Evolutionary conservation across 2,329 filamentous ascomycete species (phyloP), one percentile per base, ranked within the genome.

Genomic region (Apiospora hydei): DNA sequence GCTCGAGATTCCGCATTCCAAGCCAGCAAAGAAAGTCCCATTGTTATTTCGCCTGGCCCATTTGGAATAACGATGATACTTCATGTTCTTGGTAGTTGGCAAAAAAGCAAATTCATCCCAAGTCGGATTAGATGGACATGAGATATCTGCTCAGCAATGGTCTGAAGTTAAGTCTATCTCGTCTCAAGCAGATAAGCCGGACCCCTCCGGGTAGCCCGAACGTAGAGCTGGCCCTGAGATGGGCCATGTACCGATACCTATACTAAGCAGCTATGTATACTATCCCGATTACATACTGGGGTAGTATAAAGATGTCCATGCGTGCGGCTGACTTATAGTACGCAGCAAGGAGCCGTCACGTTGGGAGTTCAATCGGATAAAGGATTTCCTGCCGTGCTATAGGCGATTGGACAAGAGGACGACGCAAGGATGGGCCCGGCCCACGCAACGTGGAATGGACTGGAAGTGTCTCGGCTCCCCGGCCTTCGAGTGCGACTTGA

Each of bases 371-470:
- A 24, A 57, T 57, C 14, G 30, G 51, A 57, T 6, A 4, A 57
- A 57, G 41, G 53, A 38, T 61, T 61, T 61, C 53, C 53, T 61
- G 53, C 53, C 30, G 30, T 38, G 30, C 34, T 10, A 61, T 18
- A 61, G 53, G 53, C 26, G 16, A 61, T 34, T 38, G 53, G 53
- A 61, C 30, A 11, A 21, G 24, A 30, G 53, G 53, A 30, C 7
- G 8, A 8, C 41, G 57, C 57, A 64, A 41, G 57, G 57, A n/a
- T 64, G 57, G 41, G 18, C 30, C 30, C 34, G 30, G 57, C 34
- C n/a, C 57, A 41, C 57, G 57, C 57, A 64, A 64, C 57, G 57
- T 64, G 34, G 34, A 41, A 64, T 41, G 21, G 57, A 64, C 34
- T 64, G 57, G 34, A 64, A 64, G 34, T 64, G 57, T 64, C 57